These are phyloP conservation scores for Neoarthrinium moseri DNA, from an alignment of 2,329 filamentous ascomycete species.

Conservation along the genomic window DNA sequence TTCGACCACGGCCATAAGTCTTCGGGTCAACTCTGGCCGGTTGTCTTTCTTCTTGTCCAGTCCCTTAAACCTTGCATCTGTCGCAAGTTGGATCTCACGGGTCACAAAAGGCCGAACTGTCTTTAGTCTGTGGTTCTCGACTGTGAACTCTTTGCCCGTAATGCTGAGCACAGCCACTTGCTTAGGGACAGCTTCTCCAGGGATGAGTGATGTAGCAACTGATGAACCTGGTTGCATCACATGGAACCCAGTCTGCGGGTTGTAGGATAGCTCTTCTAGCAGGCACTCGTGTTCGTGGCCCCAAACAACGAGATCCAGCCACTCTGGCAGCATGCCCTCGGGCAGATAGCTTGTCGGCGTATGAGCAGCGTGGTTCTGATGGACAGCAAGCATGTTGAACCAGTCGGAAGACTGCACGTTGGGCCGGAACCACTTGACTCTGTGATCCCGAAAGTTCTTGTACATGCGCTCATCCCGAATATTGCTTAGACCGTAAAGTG, in stretches of 20 bases:
- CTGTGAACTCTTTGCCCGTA: conserved; percentile 77
- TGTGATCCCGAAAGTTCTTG: conserved; percentile 86
- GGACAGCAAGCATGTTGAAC: conserved; percentile 94
- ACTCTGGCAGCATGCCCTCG: conserved; percentile 88
- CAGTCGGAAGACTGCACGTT: conserved; percentile 79
- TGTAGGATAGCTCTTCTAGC: conserved; percentile 79
- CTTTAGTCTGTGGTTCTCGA: conserved; percentile 80
- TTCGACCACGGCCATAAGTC: conserved; percentile 76
- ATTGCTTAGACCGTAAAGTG: conserved; percentile 92
- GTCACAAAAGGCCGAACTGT: conserved; percentile 90
- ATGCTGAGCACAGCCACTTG: conserved; percentile 85
- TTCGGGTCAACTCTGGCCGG: conserved; percentile 72
- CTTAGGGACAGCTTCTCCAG: conserved; percentile 87
- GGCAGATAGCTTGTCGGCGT: conserved; percentile 92
- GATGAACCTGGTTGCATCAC: conserved; percentile 98
- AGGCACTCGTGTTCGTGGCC: conserved; percentile 96
- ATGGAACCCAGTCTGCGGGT: conserved; percentile 85
- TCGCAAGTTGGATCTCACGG: conserved; percentile 73
- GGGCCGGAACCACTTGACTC: conserved; percentile 91
- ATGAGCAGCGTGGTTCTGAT: conserved; percentile 93
- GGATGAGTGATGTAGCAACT: conserved; percentile 86
- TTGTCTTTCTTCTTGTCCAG: conserved; percentile 83
- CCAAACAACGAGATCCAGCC: conserved; percentile 91
- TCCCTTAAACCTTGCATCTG: conserved; percentile 73
- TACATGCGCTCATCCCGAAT: conserved; percentile 94